Conservation (phyloP, 495 filamentous ascomycete genomes). For the Aspergillus ellipticus region DNA sequence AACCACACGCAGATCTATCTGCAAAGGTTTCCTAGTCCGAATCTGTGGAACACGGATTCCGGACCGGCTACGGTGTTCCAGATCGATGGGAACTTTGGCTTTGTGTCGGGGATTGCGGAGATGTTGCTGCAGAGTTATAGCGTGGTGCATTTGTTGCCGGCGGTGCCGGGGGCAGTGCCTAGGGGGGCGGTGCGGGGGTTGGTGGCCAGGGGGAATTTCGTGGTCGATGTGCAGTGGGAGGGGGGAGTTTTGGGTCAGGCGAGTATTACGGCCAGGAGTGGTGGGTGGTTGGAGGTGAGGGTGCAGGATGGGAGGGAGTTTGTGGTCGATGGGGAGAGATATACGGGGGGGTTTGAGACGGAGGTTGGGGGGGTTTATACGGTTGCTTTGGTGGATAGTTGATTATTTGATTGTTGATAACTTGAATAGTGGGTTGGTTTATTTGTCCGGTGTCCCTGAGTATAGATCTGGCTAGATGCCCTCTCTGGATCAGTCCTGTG, state of each 20-base stretch:
- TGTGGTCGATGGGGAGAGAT: neutral
- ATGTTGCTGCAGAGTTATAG: conserved; percentile 16
- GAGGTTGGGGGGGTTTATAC: neutral
- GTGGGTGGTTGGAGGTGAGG: neutral
- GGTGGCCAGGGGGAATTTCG: conserved; percentile 6
- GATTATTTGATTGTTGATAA: too few relatives aligned
- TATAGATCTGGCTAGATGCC: neutral
- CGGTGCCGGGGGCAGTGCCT: neutral
- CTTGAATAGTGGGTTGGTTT: too few relatives aligned
- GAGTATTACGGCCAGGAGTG: neutral
- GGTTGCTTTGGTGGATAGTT: too few relatives aligned
- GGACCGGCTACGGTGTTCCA: conserved; percentile 22
- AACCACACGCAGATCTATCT: conserved; percentile 12
- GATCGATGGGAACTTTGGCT: conserved; percentile 32
- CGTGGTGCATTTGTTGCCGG: conserved; percentile 5
- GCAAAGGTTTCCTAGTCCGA: conserved; percentile 8
- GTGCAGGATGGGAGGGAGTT: neutral
- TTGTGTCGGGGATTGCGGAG: conserved; percentile 25
- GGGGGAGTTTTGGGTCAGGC: neutral
- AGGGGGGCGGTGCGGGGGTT: conserved; percentile 1
- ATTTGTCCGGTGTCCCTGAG: too few relatives aligned
- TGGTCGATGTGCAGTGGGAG: conserved; percentile 7
- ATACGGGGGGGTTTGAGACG: neutral
- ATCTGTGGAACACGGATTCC: conserved; percentile 16
- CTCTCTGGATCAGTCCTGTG: too few relatives aligned